These are phyloP conservation scores for Cercophora newfieldiana DNA, from an alignment of 495 filamentous ascomycete species.

Conservation along the genomic window DNA sequence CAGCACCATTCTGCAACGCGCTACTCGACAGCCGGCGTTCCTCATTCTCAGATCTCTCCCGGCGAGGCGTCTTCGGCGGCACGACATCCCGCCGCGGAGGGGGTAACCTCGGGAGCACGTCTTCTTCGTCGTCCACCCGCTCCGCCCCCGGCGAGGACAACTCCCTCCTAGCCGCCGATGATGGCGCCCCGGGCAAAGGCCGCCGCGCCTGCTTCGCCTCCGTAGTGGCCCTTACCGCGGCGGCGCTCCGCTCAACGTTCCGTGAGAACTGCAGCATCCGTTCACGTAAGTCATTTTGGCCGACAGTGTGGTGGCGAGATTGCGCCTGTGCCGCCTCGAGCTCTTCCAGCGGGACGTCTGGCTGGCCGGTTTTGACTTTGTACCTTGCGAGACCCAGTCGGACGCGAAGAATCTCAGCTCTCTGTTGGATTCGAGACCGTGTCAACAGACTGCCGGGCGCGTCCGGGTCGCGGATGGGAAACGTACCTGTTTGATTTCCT, in stretches of 20 bases:
- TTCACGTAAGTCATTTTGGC: background rate
- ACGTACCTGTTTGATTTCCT: background rate
- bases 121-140: background rate
- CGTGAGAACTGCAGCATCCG: background rate
- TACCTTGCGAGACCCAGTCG: conserved; percentile 53
- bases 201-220: background rate
- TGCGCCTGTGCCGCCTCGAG: conserved; percentile 28
- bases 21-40: conserved; percentile 14
- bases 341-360: conserved; percentile 48
- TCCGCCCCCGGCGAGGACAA: conserved; percentile 11
- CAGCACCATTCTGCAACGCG: conserved; percentile 27
- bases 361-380: conserved; percentile 55
- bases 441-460: conserved; percentile 29
- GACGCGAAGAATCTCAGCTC: conserved; percentile 51
- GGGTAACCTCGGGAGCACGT: conserved; percentile 8
- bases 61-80: background rate
- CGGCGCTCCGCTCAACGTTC: background rate
- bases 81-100: background rate
- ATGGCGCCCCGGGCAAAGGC: background rate
- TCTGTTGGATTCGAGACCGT: conserved; percentile 48
- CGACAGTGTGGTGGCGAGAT: background rate
- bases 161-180: background rate
- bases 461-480: background rate
- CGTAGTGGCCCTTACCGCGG: background rate
- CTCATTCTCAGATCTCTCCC: conserved; percentile 2